Conservation (phyloP, 352 stramenopile genomes). For the Plasmopara muralis region DNA sequence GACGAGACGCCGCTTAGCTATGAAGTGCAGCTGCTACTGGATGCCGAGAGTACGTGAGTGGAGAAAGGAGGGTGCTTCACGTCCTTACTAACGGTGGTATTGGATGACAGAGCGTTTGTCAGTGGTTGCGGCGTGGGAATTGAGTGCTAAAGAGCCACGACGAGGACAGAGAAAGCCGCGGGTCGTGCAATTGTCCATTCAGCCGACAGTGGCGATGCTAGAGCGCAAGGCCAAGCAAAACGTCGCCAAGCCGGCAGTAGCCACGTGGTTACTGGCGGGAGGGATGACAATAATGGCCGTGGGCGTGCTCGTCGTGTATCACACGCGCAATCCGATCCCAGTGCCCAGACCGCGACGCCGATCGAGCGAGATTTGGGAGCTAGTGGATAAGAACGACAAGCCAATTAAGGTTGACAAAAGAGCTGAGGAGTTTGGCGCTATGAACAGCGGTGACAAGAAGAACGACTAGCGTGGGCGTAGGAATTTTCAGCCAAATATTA, state of each 20-base stretch:
- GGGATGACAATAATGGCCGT: constrained; percentile 42
- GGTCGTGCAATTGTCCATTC: constrained; percentile 39
- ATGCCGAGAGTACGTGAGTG: constrained; percentile 29
- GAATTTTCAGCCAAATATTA: too few species aligned
- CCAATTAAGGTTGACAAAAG: constrained; percentile 7
- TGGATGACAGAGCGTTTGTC: constrained; percentile 35
- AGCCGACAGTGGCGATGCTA: constrained; percentile 32
- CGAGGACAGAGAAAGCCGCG: constrained; percentile 20
- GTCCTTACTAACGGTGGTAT: neutral
- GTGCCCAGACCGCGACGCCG: constrained; percentile 20
- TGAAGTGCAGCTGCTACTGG: constrained; percentile 45
- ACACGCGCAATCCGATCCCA: constrained; percentile 27
- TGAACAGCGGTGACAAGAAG: too few species aligned
- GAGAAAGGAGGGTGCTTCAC: too few species aligned
- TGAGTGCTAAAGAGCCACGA: constrained; percentile 26
- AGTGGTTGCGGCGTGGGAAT: constrained; percentile 54
- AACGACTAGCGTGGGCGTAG: too few species aligned
- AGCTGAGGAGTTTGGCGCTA: too few species aligned
- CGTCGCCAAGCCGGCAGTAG: constrained; percentile 8
- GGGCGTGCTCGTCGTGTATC: constrained; percentile 46
- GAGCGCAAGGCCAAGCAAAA: constrained; percentile 27
- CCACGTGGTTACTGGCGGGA: constrained; percentile 38
- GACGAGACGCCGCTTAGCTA: constrained; percentile 29
- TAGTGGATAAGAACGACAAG: constrained; percentile 38
- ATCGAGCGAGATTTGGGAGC: constrained; percentile 39